Conservation (phyloP, 176 grass and related monocot species). For the Cenchrus purpureus region DNA sequence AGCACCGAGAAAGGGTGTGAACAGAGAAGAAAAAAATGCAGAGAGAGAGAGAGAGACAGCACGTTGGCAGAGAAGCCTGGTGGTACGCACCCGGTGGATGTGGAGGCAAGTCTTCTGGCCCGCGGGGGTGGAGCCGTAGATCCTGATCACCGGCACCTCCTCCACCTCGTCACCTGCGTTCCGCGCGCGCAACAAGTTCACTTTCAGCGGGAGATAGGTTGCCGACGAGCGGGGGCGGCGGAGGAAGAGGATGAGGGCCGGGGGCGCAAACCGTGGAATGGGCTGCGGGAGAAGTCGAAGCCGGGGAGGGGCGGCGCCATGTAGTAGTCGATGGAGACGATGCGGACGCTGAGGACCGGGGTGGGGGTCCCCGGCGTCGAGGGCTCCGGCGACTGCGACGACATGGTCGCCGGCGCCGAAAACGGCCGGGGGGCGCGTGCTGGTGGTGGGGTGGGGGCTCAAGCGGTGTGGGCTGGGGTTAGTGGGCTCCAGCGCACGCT, state of each 20-base stretch:
- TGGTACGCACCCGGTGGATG: conserved; percentile 67
- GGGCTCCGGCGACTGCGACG: conserved; percentile 36
- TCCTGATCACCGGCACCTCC: conserved; percentile 87
- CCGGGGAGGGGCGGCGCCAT: conserved; percentile 78
- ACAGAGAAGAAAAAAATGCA: neutral
- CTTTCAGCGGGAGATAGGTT: neutral
- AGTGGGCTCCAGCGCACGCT: no score
- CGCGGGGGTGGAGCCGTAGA: conserved; percentile 88
- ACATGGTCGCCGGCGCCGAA: conserved; percentile 13
- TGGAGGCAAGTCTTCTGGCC: conserved; percentile 95
- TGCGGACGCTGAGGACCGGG: conserved; percentile 74
- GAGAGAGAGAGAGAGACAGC: neutral
- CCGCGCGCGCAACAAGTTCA: neutral
- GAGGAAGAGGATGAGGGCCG: neutral
- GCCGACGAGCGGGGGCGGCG: neutral
- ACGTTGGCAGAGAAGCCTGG: conserved; percentile 1
- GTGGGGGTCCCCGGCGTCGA: conserved; percentile 44
- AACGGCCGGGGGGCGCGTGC: no score
- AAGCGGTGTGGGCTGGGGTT: no score
- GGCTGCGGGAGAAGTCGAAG: conserved; percentile 73
- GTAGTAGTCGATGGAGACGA: conserved; percentile 92
- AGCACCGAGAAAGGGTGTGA: neutral
- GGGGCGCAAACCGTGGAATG: conserved; percentile 62
- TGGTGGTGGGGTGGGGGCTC: no score
- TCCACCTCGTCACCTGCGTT: conserved; percentile 58